Evolutionary conservation across 768 basidiomycete genomes (phyloP).

Genomic region (Hericium rajendrae): DNA sequence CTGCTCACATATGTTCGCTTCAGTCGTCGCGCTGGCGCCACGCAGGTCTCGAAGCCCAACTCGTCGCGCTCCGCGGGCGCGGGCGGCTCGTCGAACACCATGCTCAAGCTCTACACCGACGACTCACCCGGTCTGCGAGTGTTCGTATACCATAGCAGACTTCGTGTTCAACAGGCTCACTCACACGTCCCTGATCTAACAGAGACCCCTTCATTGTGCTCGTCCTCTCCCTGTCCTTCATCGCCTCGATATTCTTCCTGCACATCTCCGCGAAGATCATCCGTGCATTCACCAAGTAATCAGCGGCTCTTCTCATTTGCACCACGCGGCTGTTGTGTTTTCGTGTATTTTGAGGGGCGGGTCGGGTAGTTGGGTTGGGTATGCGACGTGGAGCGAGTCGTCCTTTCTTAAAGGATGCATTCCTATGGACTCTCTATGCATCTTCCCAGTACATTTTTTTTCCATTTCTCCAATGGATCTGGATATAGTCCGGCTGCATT

Average conservation of each 20-base stretch:
- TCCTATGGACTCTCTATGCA: background rate
- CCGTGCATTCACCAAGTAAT: slow-evolving; percentile 56
- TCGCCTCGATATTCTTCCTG: slow-evolving; percentile 97
- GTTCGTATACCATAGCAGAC: slow-evolving; percentile 42
- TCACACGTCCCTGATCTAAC: slow-evolving; percentile 2
- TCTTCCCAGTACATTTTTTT: background rate
- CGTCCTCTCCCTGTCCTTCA: slow-evolving; percentile 91
- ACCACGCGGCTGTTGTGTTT: background rate
- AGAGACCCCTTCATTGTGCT: slow-evolving; percentile 97
- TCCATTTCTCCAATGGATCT: background rate
- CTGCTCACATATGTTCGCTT: background rate
- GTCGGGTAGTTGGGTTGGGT: background rate
- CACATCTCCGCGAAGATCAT: slow-evolving; percentile 95
- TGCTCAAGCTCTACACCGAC: slow-evolving; percentile 98
- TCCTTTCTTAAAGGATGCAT: background rate
- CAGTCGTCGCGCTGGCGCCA: slow-evolving; percentile 66
- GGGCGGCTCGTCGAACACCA: slow-evolving; percentile 94
- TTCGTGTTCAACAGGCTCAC: background rate
- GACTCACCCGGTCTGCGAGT: slow-evolving; percentile 96
- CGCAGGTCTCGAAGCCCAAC: slow-evolving; percentile 66
- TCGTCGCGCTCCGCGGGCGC: slow-evolving; percentile 87
- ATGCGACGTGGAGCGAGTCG: background rate
- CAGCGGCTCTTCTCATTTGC: background rate
- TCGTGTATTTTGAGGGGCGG: background rate
- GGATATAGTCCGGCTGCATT: background rate